These are phyloP conservation scores for Corchorus olitorius DNA, from an alignment of 345 rosid genomes.

Conservation along the genomic window DNA sequence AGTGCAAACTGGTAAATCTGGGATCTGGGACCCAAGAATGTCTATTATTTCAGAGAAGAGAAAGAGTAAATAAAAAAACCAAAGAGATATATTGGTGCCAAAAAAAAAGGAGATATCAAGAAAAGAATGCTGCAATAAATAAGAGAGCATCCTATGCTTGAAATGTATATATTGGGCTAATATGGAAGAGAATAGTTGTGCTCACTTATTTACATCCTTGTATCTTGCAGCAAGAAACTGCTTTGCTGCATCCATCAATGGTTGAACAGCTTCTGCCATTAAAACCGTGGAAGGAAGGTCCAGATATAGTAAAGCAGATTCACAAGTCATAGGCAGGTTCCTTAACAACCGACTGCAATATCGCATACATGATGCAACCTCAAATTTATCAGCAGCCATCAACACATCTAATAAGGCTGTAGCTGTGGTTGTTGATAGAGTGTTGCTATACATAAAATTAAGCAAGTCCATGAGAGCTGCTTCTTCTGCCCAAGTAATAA, in stretches of 20 bases:
- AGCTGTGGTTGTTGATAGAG: constrained; percentile 48
- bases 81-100: background rate
- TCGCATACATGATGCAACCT: constrained; percentile 87
- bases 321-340: constrained; percentile 68
- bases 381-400: constrained; percentile 80
- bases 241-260: constrained; percentile 71
- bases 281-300: constrained; percentile 71
- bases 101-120: background rate
- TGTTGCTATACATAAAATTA: constrained; percentile 65
- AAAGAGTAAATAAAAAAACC: background rate
- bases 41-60: background rate
- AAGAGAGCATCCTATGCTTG: background rate
- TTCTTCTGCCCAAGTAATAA: constrained; percentile 61
- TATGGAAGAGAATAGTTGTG: constrained; percentile 8
- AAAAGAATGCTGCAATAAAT: background rate
- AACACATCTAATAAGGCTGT: constrained; percentile 68
- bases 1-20: constrained; percentile 3
- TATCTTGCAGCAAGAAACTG: constrained; percentile 59
- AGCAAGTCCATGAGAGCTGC: constrained; percentile 78
- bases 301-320: constrained; percentile 75
- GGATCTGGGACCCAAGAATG: background rate
- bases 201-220: constrained; percentile 65
- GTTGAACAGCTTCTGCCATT: constrained; percentile 75
- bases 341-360: constrained; percentile 66
- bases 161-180: background rate